phyloP scores from a whole-genome alignment of 805 yeast species.

The Starmerella geochares region DNA sequence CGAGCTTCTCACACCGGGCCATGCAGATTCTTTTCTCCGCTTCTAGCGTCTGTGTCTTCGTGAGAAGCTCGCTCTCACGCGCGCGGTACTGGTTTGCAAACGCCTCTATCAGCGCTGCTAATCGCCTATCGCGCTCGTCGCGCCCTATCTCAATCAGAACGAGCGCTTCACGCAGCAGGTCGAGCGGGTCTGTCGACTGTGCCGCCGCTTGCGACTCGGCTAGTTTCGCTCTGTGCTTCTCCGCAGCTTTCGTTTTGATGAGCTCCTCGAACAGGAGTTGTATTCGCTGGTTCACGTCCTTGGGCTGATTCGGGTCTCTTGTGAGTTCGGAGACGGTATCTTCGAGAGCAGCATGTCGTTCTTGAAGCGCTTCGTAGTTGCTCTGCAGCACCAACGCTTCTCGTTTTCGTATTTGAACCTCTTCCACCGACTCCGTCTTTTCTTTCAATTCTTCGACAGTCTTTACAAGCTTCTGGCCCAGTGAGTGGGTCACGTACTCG shows the following conservation, averaged over 20 bases:
- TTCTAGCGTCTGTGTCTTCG: conserved; percentile 8
- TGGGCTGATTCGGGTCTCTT: background rate
- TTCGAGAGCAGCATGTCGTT: background rate
- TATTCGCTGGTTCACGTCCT: conserved; percentile 10
- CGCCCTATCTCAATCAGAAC: conserved; percentile 11
- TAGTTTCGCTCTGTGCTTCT: background rate
- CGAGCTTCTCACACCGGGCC: conserved; percentile 18
- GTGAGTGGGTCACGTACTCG: conserved; percentile 19
- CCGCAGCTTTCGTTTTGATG: conserved; percentile 5
- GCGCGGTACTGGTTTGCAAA: conserved; percentile 17
- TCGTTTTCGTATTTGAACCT: conserved; percentile 7
- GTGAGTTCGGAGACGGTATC: background rate
- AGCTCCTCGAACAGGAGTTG: conserved; percentile 10
- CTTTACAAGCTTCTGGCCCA: conserved; percentile 19
- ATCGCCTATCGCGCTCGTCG: conserved; percentile 9
- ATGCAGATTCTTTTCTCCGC: conserved; percentile 14
- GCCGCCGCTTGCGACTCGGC: background rate
- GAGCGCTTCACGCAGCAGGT: conserved; percentile 4
- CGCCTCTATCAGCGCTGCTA: conserved; percentile 12
- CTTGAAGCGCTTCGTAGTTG: conserved; percentile 6
- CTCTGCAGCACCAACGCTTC: background rate
- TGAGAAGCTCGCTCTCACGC: conserved; percentile 19
- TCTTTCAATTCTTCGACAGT: conserved; percentile 10
- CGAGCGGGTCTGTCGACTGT: conserved; percentile 8
- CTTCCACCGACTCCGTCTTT: conserved; percentile 7